Evolutionary conservation across 73 alveolate species (phyloP).

Genomic region (Diophrys appendiculata): DNA sequence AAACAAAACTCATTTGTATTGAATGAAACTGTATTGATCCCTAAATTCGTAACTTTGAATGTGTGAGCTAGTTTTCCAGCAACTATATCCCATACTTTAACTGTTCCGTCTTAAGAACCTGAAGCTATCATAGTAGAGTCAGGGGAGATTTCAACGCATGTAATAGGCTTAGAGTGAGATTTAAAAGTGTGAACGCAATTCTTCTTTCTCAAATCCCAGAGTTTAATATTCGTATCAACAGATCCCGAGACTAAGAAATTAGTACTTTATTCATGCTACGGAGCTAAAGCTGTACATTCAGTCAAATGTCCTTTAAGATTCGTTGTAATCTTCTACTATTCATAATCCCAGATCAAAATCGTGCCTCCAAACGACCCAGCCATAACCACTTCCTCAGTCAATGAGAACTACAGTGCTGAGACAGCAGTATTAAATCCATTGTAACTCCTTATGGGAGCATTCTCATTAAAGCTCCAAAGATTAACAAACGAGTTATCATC

Average conservation of each 20-base stretch:
- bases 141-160: conserved; percentile 64
- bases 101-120: conserved; percentile 58
- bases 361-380: conserved; percentile 63
- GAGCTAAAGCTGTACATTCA: conserved; percentile 33
- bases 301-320: conserved; percentile 63
- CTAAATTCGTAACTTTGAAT: conserved; percentile 23
- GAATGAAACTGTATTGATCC: conserved; percentile 44
- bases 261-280: conserved; percentile 14
- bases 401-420: conserved; percentile 30
- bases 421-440: conserved; percentile 54
- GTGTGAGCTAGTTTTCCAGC: conserved; percentile 22
- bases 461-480: conserved; percentile 46
- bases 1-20: conserved; percentile 41
- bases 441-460: conserved; percentile 46
- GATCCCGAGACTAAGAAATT: conserved; percentile 53
- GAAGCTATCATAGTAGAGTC: conserved; percentile 51
- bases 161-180: conserved; percentile 53
- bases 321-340: conserved; percentile 35
- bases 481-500: conserved; percentile 53
- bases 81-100: conserved; percentile 54
- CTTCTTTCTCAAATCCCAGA: conserved; percentile 62
- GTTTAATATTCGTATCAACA: conserved; percentile 57
- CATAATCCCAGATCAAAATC: conserved; percentile 56
- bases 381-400: conserved; percentile 35
- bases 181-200: conserved; percentile 49